Evolutionary conservation across 345 rosid genomes (phyloP).

Genomic region (Psidium friedrichsthalianum): DNA sequence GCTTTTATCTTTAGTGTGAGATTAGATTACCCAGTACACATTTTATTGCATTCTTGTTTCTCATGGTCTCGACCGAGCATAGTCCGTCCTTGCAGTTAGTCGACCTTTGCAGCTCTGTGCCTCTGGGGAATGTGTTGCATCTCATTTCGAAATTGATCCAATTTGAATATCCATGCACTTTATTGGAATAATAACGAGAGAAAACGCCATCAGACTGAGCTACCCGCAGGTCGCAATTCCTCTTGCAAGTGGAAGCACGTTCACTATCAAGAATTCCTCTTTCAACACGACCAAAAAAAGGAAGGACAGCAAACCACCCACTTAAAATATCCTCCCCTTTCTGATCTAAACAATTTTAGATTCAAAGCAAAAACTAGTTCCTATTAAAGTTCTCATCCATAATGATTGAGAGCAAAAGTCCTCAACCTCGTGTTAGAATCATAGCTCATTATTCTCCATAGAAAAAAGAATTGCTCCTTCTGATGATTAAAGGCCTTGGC

Average conservation of each 20-base stretch:
- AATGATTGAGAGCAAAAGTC: neutral
- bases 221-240: neutral
- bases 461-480: neutral
- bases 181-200: neutral
- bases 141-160: neutral
- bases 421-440: neutral
- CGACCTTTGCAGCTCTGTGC: neutral
- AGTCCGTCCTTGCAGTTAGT: neutral
- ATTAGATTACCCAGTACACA: neutral
- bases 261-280: neutral
- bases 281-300: neutral
- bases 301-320: neutral
- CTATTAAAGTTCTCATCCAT: neutral
- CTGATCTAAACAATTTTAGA: neutral
- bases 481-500: neutral
- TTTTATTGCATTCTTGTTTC: neutral
- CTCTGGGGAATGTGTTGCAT: neutral
- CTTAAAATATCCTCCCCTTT: neutral
- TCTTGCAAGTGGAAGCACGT: neutral
- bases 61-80: neutral
- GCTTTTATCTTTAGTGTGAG: neutral
- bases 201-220: neutral
- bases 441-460: neutral
- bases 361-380: neutral
- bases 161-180: neutral